Percentiles rank a stretch among this genome's conserved stretches.
These are phyloP conservation scores for Peniophora sp. DNA, from an alignment of 1,284 basidiomycete genomes.

Conservation along the genomic window DNA sequence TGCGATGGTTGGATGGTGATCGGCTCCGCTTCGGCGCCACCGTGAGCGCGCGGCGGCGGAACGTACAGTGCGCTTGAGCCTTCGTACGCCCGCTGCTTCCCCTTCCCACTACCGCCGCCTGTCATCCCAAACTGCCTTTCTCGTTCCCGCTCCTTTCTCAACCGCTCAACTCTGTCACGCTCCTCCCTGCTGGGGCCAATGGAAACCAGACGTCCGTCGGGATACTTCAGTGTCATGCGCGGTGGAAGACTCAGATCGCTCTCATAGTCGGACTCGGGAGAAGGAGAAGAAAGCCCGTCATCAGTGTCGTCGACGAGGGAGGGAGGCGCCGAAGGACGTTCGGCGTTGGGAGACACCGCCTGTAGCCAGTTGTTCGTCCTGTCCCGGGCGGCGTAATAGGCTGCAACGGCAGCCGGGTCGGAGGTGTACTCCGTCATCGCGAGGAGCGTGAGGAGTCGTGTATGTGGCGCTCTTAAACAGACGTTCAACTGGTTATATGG, in stretches of 20 bases:
- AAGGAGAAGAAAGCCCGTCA: slow-evolving; percentile 32
- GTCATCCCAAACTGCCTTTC: background rate
- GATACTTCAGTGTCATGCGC: slow-evolving; percentile 60
- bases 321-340: slow-evolving; percentile 53
- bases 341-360: slow-evolving; percentile 33
- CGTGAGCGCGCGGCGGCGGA: background rate
- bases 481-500: background rate
- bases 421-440: slow-evolving; percentile 61
- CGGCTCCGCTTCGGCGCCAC: background rate
- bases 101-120: background rate
- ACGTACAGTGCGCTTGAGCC: background rate
- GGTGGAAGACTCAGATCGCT: slow-evolving; percentile 63
- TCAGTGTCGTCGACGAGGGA: slow-evolving; percentile 38
- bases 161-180: background rate
- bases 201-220: slow-evolving; percentile 55
- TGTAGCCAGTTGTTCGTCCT: slow-evolving; percentile 57
- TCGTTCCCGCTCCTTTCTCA: background rate
- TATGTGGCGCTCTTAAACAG: background rate
- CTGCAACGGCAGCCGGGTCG: slow-evolving; percentile 47
- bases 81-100: background rate
- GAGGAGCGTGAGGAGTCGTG: slow-evolving; percentile 5
- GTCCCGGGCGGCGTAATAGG: slow-evolving; percentile 47
- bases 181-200: slow-evolving; percentile 21
- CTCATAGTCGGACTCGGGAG: slow-evolving; percentile 49
- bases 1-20: background rate